These are phyloP conservation scores for Aspergillus indologenus DNA, from an alignment of 495 filamentous ascomycete species.

Conservation along the genomic window DNA sequence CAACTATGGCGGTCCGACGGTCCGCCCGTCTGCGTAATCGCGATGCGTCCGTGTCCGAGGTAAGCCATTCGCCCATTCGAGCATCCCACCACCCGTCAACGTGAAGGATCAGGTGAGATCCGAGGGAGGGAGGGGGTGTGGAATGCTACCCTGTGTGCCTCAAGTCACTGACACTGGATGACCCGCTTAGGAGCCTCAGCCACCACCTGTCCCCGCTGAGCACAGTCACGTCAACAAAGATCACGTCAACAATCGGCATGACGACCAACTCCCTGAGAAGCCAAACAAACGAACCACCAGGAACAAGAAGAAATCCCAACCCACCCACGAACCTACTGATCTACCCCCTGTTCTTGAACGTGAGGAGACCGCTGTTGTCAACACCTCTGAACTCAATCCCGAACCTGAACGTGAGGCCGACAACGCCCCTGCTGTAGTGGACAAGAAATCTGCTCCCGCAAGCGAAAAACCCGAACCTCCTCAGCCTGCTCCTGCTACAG, in stretches of 20 bases:
- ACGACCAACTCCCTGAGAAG: slow-evolving; percentile 3
- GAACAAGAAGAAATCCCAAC: not conserved
- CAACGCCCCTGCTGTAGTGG: not conserved
- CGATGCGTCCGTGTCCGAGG: slow-evolving; percentile 25
- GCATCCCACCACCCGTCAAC: not conserved
- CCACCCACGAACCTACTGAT: slow-evolving; percentile 9
- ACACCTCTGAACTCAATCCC: not conserved
- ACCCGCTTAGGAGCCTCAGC: slow-evolving; percentile 18
- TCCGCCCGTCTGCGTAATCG: slow-evolving; percentile 38
- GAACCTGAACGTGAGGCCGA: not conserved
- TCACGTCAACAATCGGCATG: not conserved
- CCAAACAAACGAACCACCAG: not conserved
- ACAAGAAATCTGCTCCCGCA: not conserved
- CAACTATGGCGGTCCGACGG: slow-evolving; percentile 38
- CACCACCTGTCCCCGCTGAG: slow-evolving; percentile 12
- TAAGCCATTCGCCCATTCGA: slow-evolving; percentile 20
- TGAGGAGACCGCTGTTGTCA: slow-evolving; percentile 28
- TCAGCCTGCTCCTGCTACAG: not conserved
- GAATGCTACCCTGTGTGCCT: slow-evolving; percentile 15
- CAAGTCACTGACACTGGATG: slow-evolving; percentile 17
- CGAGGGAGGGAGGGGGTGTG: not conserved
- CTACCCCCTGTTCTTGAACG: slow-evolving; percentile 40
- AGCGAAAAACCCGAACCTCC: not conserved
- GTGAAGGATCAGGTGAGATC: not conserved
- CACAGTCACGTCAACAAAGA: slow-evolving; percentile 14